Evolutionary conservation across 2,329 filamentous ascomycete genomes (phyloP).

Genomic region (Scorias spongiosa): DNA sequence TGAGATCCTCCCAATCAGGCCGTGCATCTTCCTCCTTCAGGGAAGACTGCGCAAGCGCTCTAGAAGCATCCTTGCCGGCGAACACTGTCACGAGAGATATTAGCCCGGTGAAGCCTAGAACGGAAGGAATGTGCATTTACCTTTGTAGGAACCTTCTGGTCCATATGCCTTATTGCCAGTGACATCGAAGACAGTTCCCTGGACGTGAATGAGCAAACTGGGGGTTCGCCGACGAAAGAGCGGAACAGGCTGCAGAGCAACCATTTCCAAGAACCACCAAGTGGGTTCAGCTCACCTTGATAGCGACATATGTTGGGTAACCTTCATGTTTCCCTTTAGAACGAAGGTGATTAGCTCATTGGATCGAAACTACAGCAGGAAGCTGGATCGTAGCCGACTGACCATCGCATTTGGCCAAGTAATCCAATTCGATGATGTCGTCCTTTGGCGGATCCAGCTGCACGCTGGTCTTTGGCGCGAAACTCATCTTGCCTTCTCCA

Average conservation of each 20-base stretch:
- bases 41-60: slow-evolving; percentile 73
- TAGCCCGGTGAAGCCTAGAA: background rate
- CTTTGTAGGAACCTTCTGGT: slow-evolving; percentile 67
- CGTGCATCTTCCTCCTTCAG: slow-evolving; percentile 70
- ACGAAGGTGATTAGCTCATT: background rate
- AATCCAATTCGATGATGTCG: slow-evolving; percentile 67
- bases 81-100: slow-evolving; percentile 52
- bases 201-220: background rate
- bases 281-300: slow-evolving; percentile 29
- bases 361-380: background rate
- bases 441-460: slow-evolving; percentile 71
- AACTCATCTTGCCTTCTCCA: slow-evolving; percentile 25
- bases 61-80: slow-evolving; percentile 88
- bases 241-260: background rate
- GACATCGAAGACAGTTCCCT: slow-evolving; percentile 93
- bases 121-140: slow-evolving; percentile 33
- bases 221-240: too few species aligned
- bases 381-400: slow-evolving; percentile 8
- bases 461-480: slow-evolving; percentile 65
- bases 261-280: background rate
- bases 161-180: slow-evolving; percentile 77
- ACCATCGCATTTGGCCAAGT: slow-evolving; percentile 75
- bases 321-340: slow-evolving; percentile 46
- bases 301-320: slow-evolving; percentile 44
- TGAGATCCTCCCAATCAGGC: slow-evolving; percentile 68